phyloP scores from a whole-genome alignment of 495 filamentous ascomycete genomes.

The Coniosporium apollinis region DNA sequence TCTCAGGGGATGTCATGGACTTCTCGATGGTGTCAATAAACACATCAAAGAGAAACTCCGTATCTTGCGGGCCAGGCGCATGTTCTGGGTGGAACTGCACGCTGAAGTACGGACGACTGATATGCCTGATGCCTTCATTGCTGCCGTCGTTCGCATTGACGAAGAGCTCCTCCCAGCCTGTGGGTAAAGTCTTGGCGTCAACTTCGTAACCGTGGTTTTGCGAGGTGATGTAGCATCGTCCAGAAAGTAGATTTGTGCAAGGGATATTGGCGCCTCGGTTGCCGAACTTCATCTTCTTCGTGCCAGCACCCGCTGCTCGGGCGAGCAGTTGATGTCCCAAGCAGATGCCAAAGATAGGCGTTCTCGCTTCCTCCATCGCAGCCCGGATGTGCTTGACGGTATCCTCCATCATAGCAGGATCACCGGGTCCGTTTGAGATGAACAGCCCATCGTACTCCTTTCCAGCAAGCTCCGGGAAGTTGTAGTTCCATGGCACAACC shows the following conservation, averaged over 20 bases:
- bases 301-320: constrained; percentile 73
- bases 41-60: constrained; percentile 91
- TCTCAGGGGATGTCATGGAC: constrained; percentile 39
- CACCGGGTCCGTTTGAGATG: constrained; percentile 92
- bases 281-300: constrained; percentile 94
- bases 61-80: constrained; percentile 89
- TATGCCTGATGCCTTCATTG: constrained; percentile 91
- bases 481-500: constrained; percentile 89
- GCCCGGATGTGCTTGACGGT: constrained; percentile 61
- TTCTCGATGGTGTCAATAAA: constrained; percentile 74
- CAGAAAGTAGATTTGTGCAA: constrained; percentile 84
- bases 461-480: constrained; percentile 57
- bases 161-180: constrained; percentile 80
- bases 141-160: constrained; percentile 96
- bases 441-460: constrained; percentile 90
- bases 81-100: constrained; percentile 98
- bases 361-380: constrained; percentile 55
- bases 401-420: constrained; percentile 63
- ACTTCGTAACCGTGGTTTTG: constrained; percentile 97
- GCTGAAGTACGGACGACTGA: constrained; percentile 78
- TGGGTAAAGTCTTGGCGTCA: constrained; percentile 54
- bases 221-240: constrained; percentile 94
- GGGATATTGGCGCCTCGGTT: constrained; percentile 98
- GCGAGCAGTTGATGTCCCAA: constrained; percentile 90
- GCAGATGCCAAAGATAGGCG: constrained; percentile 92